Percentiles rank a stretch among this genome's conserved stretches.
phyloP scores from a whole-genome alignment of 352 stramenopile genomes.

The Globisporangium splendens region DNA sequence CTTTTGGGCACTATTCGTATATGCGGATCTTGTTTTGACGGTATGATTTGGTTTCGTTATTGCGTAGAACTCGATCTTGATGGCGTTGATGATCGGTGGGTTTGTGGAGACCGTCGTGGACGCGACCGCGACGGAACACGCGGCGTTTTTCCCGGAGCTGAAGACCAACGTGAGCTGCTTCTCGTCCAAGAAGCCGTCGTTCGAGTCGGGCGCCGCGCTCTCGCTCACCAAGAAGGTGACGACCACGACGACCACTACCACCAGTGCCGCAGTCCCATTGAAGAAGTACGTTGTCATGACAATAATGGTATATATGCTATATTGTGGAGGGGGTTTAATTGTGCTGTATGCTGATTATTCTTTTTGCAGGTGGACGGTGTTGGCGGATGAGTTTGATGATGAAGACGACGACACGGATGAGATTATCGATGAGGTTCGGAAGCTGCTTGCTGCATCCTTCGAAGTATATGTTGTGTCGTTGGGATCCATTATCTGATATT shows the following conservation, averaged over 20 bases:
- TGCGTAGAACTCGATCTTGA: conserved; percentile 52
- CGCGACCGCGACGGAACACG: conserved; percentile 24
- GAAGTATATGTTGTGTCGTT: not conserved
- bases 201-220: conserved; percentile 46
- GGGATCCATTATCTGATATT: not conserved
- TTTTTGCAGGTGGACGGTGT: conserved; percentile 67
- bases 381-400: conserved; percentile 55
- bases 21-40: not conserved
- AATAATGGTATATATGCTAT: too few species aligned
- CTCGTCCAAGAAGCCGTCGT: conserved; percentile 62
- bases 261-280: conserved; percentile 17
- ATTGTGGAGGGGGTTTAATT: not conserved
- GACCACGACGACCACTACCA: conserved; percentile 7
- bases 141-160: conserved; percentile 43
- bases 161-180: conserved; percentile 31
- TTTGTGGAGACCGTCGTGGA: conserved; percentile 52
- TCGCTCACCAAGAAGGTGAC: conserved; percentile 42
- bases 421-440: conserved; percentile 69
- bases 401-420: conserved; percentile 50
- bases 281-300: conserved; percentile 31
- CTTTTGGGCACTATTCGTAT: too few species aligned
- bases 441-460: not conserved
- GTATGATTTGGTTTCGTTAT: not conserved
- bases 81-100: conserved; percentile 78
- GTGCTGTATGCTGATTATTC: not conserved